Base-by-base conservation (phyloP, 371 early-diverging fungal genomes). In the Mortierella sp. region DNA sequence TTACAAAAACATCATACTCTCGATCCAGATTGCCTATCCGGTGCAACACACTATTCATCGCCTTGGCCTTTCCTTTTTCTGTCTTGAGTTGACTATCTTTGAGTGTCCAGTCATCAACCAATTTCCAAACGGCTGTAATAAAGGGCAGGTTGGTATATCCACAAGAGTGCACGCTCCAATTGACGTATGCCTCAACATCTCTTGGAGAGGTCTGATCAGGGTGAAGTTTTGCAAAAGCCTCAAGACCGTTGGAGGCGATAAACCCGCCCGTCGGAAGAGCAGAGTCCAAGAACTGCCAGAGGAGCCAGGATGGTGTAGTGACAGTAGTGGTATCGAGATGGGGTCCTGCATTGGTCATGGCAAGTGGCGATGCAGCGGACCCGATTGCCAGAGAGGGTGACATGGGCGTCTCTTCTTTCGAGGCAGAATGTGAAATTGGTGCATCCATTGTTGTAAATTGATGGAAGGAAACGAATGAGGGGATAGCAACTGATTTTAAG, bases 201-300 rank as follows among this genome's bases (percentile, higher is more conserved):
- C 55, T 57, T 10, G 68, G 40, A 0, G 80, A 72, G 0, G 75
- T 75, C 37, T 57, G 55, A 43, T 75, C 61, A 3, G 80, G 75
- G 51, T 80, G 72, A 37, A 80, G 64, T 24, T 80, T 80, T 20
- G 80, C 80, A 71, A 80, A 80, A 2, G 94, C 92, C 77, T 95
- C 95, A 1, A 95, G 88, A 0, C 95, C 95, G 5, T 93, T 91
- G 35, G 95, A 95, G 49, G 94, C 91, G 11, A 95, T 94, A 73
- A 95, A 95, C 0, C 95, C 95, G 28, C 97, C 96, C 0, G 96
- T 96, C 0, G 97, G 97, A 16, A 97, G 88, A 18, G 96, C 95
- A 6, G 96, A 96, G 87, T 97, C 97, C 11, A 95, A 90, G 30
- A 97, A 84, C 74, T 94, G 91, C 86, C 93, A 94, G 3, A 95